phyloP scores from a whole-genome alignment of 192 early-diverging fungal genomes.

The Umbelopsis sp. region DNA sequence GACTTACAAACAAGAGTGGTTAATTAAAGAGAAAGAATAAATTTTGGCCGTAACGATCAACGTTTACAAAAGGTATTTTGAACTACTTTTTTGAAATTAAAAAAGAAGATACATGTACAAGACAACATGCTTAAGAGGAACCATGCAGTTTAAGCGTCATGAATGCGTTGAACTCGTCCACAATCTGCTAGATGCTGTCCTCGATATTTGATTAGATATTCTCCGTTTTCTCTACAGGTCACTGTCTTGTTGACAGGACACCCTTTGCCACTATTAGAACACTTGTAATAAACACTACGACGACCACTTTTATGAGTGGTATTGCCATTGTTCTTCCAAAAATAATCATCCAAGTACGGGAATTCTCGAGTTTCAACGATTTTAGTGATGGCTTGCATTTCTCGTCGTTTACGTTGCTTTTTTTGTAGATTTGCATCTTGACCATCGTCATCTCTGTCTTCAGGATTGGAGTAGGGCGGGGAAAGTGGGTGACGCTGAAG shows the following conservation, averaged over 20 bases:
- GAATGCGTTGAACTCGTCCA: conserved; percentile 48
- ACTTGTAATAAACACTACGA: conserved; percentile 64
- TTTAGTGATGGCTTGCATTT: conserved; percentile 63
- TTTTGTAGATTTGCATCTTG: conserved; percentile 8
- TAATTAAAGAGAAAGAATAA: too few relatives aligned
- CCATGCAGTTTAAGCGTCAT: conserved; percentile 25
- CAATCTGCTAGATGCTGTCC: conserved; percentile 59
- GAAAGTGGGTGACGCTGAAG: conserved; percentile 17
- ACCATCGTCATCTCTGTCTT: conserved; percentile 14
- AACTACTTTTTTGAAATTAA: not conserved
- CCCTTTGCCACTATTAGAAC: conserved; percentile 54
- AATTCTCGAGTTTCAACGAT: conserved; percentile 56
- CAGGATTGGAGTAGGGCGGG: conserved; percentile 11
- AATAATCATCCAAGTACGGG: conserved; percentile 51
- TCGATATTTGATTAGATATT: conserved; percentile 58
- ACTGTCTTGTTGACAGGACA: conserved; percentile 60
- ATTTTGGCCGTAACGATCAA: too few relatives aligned
- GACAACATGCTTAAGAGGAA: not conserved
- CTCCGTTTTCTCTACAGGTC: conserved; percentile 52
- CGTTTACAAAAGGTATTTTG: not conserved
- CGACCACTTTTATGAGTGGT: conserved; percentile 59
- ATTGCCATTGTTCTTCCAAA: conserved; percentile 67
- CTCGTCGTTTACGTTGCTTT: conserved; percentile 54
- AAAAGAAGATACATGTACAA: not conserved
- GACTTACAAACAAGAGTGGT: too few relatives aligned